Conservation (phyloP, 768 basidiomycete genomes). For the Naganishia vaughanmartiniae region DNA sequence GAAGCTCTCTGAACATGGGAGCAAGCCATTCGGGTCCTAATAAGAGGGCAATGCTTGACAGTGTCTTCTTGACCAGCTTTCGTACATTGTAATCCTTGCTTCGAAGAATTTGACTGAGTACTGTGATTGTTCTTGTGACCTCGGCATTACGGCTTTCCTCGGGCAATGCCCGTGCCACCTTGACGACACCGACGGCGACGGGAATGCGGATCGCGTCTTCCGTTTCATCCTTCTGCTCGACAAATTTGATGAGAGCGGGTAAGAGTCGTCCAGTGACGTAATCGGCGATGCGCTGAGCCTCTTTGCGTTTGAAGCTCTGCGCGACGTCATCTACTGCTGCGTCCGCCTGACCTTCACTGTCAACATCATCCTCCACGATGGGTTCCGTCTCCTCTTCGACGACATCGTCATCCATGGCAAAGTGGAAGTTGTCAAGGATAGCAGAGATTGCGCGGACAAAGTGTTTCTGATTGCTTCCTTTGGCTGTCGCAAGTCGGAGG, state of each 20-base stretch:
- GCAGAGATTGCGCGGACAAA: slow-evolving; percentile 81
- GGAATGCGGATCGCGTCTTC: slow-evolving; percentile 87
- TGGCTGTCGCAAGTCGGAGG: slow-evolving; percentile 60
- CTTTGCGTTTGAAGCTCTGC: slow-evolving; percentile 8
- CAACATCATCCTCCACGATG: slow-evolving; percentile 31
- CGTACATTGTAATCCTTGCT: slow-evolving; percentile 90
- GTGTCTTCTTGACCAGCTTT: slow-evolving; percentile 76
- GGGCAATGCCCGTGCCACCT: slow-evolving; percentile 78
- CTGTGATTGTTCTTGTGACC: slow-evolving; percentile 71
- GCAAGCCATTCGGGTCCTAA: slow-evolving; percentile 74
- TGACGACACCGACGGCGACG: slow-evolving; percentile 78
- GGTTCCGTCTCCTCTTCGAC: slow-evolving; percentile 36
- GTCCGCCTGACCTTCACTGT: not conserved
- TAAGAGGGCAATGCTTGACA: slow-evolving; percentile 71
- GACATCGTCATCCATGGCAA: slow-evolving; percentile 61
- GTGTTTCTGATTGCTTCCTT: slow-evolving; percentile 70
- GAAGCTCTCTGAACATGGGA: slow-evolving; percentile 71
- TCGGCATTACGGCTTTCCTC: slow-evolving; percentile 63
- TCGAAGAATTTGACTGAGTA: slow-evolving; percentile 83
- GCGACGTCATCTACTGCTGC: slow-evolving; percentile 16
- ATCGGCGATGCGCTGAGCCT: slow-evolving; percentile 60
- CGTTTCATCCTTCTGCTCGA: slow-evolving; percentile 77
- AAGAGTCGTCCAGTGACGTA: slow-evolving; percentile 73
- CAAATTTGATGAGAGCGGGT: slow-evolving; percentile 71
- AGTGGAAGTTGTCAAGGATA: slow-evolving; percentile 85